These are phyloP conservation scores for Talaromyces rugulosus DNA, from an alignment of 2,329 filamentous ascomycete species.

Conservation along the genomic window DNA sequence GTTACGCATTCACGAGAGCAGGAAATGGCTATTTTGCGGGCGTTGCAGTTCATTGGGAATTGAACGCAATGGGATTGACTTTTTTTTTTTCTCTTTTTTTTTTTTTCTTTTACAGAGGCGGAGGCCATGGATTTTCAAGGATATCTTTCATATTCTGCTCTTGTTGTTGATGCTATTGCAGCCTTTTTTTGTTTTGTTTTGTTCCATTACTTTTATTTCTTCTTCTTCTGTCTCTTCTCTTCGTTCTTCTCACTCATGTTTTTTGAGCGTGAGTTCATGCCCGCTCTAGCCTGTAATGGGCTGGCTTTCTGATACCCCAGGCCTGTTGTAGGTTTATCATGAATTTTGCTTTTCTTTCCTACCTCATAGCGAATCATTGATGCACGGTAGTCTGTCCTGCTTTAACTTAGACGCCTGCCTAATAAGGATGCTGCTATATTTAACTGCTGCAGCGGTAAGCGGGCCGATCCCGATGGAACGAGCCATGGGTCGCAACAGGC, in stretches of 20 bases:
- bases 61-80: neutral
- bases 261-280: neutral
- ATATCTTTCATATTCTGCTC: neutral
- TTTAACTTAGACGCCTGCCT: neutral
- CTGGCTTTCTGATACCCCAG: constrained; percentile 14
- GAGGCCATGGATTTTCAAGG: neutral
- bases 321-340: constrained; percentile 1
- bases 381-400: neutral
- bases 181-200: neutral
- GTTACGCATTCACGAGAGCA: neutral
- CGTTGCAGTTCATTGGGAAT: neutral
- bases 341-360: neutral
- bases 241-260: neutral
- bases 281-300: constrained; percentile 7
- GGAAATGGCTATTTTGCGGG: neutral
- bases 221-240: neutral
- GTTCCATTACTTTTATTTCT: neutral
- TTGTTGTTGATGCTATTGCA: neutral
- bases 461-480: neutral
- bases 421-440: too few species aligned
- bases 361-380: neutral
- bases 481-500: neutral
- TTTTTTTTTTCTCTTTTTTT: neutral
- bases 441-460: neutral
- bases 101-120: neutral